These are phyloP conservation scores for Hordeum pubiflorum DNA, from an alignment of 202 grass and related monocot genomes.

Conservation along the genomic window DNA sequence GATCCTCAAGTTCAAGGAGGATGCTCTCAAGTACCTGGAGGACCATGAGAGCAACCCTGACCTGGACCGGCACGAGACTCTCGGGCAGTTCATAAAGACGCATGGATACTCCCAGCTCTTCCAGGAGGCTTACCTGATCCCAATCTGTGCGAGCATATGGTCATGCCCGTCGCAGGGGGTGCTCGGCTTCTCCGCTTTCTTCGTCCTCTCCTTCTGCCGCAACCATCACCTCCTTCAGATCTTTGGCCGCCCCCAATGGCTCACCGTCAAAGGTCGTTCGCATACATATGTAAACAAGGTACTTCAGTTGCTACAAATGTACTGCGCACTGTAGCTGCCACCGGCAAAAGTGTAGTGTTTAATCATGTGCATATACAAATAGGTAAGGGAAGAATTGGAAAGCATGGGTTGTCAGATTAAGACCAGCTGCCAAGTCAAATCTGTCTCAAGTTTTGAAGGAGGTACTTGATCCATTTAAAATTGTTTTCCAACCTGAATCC, in stretches of 20 bases:
- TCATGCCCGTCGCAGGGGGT: constrained; percentile 69
- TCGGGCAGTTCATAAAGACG: constrained; percentile 60
- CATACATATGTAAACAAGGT: constrained; percentile 82
- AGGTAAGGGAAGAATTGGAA: constrained; percentile 73
- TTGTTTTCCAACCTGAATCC: not conserved
- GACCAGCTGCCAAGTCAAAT: constrained; percentile 51
- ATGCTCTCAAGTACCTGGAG: constrained; percentile 49
- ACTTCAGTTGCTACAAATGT: rapidly evolving
- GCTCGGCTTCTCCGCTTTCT: constrained; percentile 73
- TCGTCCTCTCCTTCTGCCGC: constrained; percentile 78
- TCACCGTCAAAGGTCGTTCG: constrained; percentile 73
- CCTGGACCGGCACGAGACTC: constrained; percentile 57
- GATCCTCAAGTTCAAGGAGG: constrained; percentile 60
- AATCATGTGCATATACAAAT: not conserved
- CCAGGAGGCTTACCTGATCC: constrained; percentile 70
- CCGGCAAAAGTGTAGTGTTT: not conserved
- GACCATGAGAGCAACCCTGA: constrained; percentile 68
- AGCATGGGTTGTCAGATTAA: constrained; percentile 61
- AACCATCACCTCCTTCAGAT: constrained; percentile 77
- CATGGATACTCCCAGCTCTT: constrained; percentile 78
- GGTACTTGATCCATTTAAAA: constrained; percentile 18
- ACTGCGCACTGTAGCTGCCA: not conserved
- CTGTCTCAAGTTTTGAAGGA: constrained; percentile 46
- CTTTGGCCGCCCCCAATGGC: constrained; percentile 83
- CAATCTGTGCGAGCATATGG: constrained; percentile 79